Percentiles rank a stretch among this genome's conserved stretches.
Evolutionary conservation across 2,329 filamentous ascomycete genomes (phyloP).

Genomic region (Exophiala sp.): DNA sequence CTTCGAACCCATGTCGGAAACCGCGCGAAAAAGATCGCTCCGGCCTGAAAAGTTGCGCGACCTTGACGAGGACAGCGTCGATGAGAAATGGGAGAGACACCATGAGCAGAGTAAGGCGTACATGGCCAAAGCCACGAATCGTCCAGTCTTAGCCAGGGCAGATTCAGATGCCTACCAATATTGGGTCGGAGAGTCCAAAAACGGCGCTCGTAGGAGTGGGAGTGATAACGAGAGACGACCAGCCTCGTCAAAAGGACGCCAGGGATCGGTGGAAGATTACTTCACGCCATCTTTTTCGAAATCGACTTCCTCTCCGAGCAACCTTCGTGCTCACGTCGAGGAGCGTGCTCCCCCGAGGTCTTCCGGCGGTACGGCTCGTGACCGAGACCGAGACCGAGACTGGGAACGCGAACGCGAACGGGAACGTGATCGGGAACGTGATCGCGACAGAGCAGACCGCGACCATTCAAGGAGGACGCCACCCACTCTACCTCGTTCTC

Average conservation of each 20-base stretch:
- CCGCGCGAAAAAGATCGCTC: conserved; percentile 17
- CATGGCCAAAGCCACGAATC: conserved; percentile 30
- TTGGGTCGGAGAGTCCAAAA: conserved; percentile 12
- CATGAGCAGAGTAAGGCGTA: conserved; percentile 36
- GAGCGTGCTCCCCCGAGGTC: conserved; percentile 14
- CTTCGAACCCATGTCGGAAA: conserved; percentile 14
- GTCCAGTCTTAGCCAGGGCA: conserved; percentile 14
- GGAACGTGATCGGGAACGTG: conserved; percentile 11
- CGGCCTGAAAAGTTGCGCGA: conserved; percentile 28
- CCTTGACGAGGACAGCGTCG: conserved; percentile 17
- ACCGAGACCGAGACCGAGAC: background rate
- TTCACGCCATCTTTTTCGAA: conserved; percentile 32
- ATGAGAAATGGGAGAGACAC: conserved; percentile 33
- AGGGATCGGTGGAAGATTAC: conserved; percentile 30
- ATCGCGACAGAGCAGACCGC: conserved; percentile 9
- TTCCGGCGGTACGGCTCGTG: conserved; percentile 1
- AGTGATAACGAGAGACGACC: conserved; percentile 29
- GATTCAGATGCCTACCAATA: conserved; percentile 20
- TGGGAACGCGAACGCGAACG: conserved; percentile 1
- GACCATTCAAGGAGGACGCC: conserved; percentile 29
- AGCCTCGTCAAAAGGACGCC: conserved; percentile 34
- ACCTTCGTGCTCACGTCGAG: conserved; percentile 22
- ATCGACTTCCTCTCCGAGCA: conserved; percentile 32
- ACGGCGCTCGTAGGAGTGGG: conserved; percentile 23
- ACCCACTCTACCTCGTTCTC: conserved; percentile 31